phyloP scores from a whole-genome alignment of 2,329 filamentous ascomycete species.

The Diaporthe sp. region DNA sequence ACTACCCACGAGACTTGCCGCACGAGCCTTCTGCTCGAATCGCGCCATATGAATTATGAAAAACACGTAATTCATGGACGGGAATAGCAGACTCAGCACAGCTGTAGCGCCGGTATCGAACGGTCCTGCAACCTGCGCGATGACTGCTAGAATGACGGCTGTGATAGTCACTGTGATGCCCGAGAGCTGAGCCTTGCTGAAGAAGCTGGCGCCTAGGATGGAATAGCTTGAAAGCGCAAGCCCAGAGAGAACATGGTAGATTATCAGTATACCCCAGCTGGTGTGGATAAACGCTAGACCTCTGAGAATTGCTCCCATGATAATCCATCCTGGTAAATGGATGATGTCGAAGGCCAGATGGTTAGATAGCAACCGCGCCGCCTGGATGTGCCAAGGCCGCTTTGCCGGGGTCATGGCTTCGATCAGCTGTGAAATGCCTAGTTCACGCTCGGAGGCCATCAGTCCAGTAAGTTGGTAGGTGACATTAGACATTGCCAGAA shows the following conservation, averaged over 20 bases:
- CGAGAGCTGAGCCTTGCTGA: constrained; percentile 88
- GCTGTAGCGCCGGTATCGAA: constrained; percentile 75
- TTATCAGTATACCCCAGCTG: constrained; percentile 74
- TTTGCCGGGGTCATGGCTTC: constrained; percentile 92
- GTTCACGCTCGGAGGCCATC: constrained; percentile 87
- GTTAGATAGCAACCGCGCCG: constrained; percentile 82
- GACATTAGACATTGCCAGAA: constrained; percentile 84
- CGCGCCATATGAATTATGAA: constrained; percentile 83
- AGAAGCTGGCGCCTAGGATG: constrained; percentile 85
- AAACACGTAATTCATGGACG: constrained; percentile 89
- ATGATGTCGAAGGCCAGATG: constrained; percentile 85
- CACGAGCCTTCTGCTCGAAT: constrained; percentile 75
- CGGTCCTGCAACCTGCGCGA: constrained; percentile 81
- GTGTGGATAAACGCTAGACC: constrained; percentile 76
- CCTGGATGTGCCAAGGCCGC: constrained; percentile 81
- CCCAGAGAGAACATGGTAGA: constrained; percentile 84
- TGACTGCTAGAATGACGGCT: constrained; percentile 82
- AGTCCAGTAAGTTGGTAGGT: constrained; percentile 90
- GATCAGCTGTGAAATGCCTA: constrained; percentile 88
- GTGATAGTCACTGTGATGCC: constrained; percentile 84
- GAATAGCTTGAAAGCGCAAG: constrained; percentile 84
- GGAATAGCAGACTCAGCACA: constrained; percentile 82
- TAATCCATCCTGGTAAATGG: constrained; percentile 86
- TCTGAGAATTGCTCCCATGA: constrained; percentile 77
- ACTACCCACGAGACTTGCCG: constrained; percentile 72